These are phyloP conservation scores for Parathielavia appendiculata DNA, from an alignment of 495 filamentous ascomycete species.

Conservation along the genomic window DNA sequence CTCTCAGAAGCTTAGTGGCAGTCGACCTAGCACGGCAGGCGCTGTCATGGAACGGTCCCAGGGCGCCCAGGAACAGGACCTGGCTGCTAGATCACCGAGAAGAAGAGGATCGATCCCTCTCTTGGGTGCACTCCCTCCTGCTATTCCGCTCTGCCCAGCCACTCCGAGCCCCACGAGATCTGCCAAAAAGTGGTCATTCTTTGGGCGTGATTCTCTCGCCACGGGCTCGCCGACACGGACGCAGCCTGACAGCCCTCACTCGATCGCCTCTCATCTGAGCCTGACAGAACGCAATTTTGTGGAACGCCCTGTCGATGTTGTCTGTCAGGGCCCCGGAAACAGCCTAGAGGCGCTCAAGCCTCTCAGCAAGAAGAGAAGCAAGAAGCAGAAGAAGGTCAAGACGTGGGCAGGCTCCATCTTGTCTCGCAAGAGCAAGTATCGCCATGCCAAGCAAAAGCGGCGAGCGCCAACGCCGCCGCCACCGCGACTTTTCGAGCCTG, in stretches of 20 bases:
- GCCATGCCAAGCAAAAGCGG: constrained; percentile 39
- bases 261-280: constrained; percentile 32
- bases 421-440: constrained; percentile 55
- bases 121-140: constrained; percentile 34
- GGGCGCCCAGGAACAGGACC: constrained; percentile 32
- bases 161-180: constrained; percentile 45
- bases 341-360: constrained; percentile 19
- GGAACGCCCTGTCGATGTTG: constrained; percentile 16
- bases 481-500: constrained; percentile 17
- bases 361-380: constrained; percentile 49
- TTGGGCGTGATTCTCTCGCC: constrained; percentile 45
- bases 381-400: constrained; percentile 74
- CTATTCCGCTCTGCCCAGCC: constrained; percentile 26
- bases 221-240: constrained; percentile 40
- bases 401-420: constrained; percentile 76
- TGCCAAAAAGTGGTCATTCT: constrained; percentile 51
- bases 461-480: constrained; percentile 41
- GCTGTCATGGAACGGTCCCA: constrained; percentile 46
- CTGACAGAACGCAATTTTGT: constrained; percentile 16
- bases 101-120: constrained; percentile 50
- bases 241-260: constrained; percentile 36
- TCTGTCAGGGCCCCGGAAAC: not conserved
- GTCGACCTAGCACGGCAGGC: constrained; percentile 50
- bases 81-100: constrained; percentile 32
- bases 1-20: constrained; percentile 31